Base-by-base conservation (phyloP, 2,329 filamentous ascomycete species). In the Moelleriella libera region DNA sequence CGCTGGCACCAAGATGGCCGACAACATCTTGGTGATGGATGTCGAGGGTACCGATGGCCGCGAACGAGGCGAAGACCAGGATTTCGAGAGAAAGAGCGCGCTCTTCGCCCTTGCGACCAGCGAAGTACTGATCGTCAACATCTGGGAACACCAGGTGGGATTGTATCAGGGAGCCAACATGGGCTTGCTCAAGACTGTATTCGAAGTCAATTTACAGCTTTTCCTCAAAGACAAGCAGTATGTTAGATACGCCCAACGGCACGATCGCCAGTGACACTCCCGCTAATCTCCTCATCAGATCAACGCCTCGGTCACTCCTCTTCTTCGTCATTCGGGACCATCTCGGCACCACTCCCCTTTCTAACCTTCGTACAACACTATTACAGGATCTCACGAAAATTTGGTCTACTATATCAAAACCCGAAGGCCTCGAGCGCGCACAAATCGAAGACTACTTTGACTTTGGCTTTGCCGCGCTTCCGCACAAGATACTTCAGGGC, bases 271-370 rank as follows among this genome's bases (percentile, higher is more conserved):
- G 21, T 21, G 21, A 21, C 21, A 21, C 2, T 21, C 21, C 21
- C 21, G 21, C 21, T 21, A 21, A 21, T 37, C 3, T 37, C 34
- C 12, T 29, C 31, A 5, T 21, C 55, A 92, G 85, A 57, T 88
- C 86, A 14, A 88, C 83, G 31, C 87, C 90, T 31, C 80, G 89
- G 53, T 97, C 90, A 10, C 80, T 98, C 45, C 76, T 98, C 37
- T 97, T 98, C 72, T 98, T 98, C 70, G 92, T 98, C 55, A 96
- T 98, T 59, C 88, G 92, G 64, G 92, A 98, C 63, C 90, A 96
- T 64, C 78, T 97, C 53, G 92, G 92, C 54, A 87, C 80, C 21
- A 98, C 92, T 1, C 92, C 92, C 8, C 76, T 98, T 31, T 74
- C 81, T 52, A 97, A 96, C 65, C 78, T 98, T 47, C 85, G 88